phyloP scores from a whole-genome alignment of 1,139 yeast species.

The Candida smagusa region DNA sequence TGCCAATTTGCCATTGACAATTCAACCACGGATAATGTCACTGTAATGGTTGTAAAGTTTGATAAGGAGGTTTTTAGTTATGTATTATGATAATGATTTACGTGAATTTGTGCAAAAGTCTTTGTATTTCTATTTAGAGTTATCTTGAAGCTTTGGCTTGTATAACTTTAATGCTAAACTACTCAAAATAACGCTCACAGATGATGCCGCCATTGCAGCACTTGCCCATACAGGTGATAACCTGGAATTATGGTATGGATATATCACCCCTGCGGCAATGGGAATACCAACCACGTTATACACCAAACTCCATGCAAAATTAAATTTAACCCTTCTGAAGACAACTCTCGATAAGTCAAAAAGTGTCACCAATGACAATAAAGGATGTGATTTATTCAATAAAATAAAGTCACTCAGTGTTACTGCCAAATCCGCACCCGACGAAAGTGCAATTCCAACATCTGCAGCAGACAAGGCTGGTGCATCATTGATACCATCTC shows the following conservation, averaged over 20 bases:
- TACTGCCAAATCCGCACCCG: conserved; percentile 59
- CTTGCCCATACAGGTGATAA: conserved; percentile 65
- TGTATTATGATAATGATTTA: background rate
- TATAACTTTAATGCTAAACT: conserved; percentile 51
- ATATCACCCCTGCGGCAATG: conserved; percentile 62
- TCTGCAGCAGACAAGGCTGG: conserved; percentile 61
- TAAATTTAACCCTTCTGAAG: conserved; percentile 52
- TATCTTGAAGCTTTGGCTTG: conserved; percentile 27
- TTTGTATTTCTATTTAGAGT: background rate
- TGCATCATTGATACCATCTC: conserved; percentile 65
- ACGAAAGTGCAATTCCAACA: conserved; percentile 56
- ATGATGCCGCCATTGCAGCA: conserved; percentile 65
- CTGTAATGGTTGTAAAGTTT: conserved; percentile 81
- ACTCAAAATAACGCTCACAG: conserved; percentile 55
- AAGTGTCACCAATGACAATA: conserved; percentile 47
- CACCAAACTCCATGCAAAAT: conserved; percentile 53
- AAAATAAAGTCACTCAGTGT: conserved; percentile 58
- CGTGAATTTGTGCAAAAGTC: background rate
- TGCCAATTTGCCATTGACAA: conserved; percentile 76
- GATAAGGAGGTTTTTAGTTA: conserved; percentile 42
- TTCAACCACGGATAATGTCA: conserved; percentile 86
- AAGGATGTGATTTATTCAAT: conserved; percentile 43
- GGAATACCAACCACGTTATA: conserved; percentile 57
- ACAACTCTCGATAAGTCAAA: conserved; percentile 41
- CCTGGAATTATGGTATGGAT: conserved; percentile 50